These are phyloP conservation scores for Miscanthus sacchariflorus DNA, from an alignment of 202 grass and related monocot genomes.

Conservation along the genomic window DNA sequence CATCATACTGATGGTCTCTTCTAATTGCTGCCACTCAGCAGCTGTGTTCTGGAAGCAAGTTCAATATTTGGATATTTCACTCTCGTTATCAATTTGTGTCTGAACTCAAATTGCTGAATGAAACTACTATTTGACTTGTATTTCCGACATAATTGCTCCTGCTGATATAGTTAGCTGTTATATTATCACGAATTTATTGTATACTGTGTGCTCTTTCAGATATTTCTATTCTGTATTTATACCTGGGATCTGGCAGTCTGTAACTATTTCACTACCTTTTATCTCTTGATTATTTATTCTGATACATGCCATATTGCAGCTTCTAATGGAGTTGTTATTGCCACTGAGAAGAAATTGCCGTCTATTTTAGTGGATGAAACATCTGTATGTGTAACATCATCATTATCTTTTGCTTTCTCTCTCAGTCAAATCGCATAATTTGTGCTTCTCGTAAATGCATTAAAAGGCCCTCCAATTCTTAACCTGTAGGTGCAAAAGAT, in stretches of 20 bases:
- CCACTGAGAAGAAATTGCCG: slow-evolving; percentile 82
- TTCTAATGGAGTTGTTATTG: slow-evolving; percentile 79
- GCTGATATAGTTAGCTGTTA: neutral
- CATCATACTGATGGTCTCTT: neutral
- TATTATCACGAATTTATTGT: neutral
- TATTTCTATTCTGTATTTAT: neutral
- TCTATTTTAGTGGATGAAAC: slow-evolving; percentile 88
- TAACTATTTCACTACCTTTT: neutral
- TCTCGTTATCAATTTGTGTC: neutral
- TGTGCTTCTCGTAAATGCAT: neutral
- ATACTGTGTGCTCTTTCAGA: neutral
- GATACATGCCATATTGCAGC: slow-evolving; percentile 46
- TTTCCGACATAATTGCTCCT: neutral
- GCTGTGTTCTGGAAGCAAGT: slow-evolving; percentile 10
- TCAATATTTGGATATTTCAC: neutral
- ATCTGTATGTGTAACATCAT: slow-evolving; percentile 50
- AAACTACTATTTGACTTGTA: neutral
- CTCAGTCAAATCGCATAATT: neutral
- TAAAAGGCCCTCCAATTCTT: neutral
- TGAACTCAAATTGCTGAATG: neutral
- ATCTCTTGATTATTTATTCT: neutral
- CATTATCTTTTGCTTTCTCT: neutral
- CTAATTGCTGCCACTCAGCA: neutral
- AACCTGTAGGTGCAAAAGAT: slow-evolving; percentile 72
- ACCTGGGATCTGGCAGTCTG: neutral